phyloP scores from a whole-genome alignment of 1,139 yeast genomes.

The Saccharomyces hybrid region DNA sequence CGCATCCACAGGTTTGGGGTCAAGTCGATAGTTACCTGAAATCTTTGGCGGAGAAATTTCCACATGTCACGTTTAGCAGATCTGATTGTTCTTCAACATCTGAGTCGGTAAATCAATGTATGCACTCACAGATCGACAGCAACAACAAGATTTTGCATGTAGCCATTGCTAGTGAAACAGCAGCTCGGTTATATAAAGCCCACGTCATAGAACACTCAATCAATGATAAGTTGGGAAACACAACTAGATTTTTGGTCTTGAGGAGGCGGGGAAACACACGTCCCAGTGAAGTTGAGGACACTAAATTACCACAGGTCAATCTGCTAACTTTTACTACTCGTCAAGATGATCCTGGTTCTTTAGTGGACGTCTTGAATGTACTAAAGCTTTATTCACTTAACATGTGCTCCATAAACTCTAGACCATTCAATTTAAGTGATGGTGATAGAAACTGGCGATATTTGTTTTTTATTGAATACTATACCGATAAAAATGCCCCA shows the following conservation, averaged over 20 bases:
- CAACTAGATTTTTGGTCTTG: conserved; percentile 76
- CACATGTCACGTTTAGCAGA: conserved; percentile 32
- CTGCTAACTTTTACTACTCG: conserved; percentile 60
- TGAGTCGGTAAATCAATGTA: conserved; percentile 66
- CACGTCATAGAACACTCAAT: conserved; percentile 51
- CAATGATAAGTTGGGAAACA: conserved; percentile 67
- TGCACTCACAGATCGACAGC: conserved; percentile 17
- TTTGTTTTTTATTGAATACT: conserved; percentile 69
- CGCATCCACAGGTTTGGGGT: conserved; percentile 99
- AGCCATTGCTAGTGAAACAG: conserved; percentile 56
- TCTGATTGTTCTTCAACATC: conserved; percentile 77
- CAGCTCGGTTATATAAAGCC: conserved; percentile 55
- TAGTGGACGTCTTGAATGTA: conserved; percentile 57
- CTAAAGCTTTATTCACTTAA: conserved; percentile 56
- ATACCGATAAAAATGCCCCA: conserved; percentile 13
- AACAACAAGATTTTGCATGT: conserved; percentile 33
- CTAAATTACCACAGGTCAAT: conserved; percentile 35
- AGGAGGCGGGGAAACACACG: conserved; percentile 17
- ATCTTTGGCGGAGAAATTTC: conserved; percentile 41
- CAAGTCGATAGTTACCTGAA: conserved; percentile 61
- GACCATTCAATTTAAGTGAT: conserved; percentile 37
- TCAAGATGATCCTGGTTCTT: conserved; percentile 67
- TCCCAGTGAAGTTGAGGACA: not conserved
- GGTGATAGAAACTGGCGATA: conserved; percentile 56
- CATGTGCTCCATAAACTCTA: conserved; percentile 62